A percentile compares a stretch with the other conserved stretches of the same genome.
Conservation (phyloP, 2,329 filamentous ascomycete species). For the Xylariaceae sp. region DNA sequence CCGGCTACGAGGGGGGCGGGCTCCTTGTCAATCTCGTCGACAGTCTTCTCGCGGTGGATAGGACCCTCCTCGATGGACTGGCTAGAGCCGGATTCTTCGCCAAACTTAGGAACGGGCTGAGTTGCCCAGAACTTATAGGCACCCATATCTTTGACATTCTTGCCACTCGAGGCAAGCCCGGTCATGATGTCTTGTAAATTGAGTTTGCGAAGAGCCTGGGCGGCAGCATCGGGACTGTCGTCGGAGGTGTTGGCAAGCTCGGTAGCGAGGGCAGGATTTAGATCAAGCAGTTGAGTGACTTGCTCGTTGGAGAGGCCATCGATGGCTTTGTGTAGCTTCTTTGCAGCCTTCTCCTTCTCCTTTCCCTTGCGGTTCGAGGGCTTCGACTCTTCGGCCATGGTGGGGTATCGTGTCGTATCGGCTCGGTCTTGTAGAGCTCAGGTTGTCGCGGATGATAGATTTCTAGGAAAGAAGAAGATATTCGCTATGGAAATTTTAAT, state of each 20-base stretch:
- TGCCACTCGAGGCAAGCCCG: constrained; percentile 69
- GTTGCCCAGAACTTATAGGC: constrained; percentile 99
- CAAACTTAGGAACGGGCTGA: constrained; percentile 88
- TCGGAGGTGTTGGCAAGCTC: constrained; percentile 44
- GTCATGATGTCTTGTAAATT: constrained; percentile 70
- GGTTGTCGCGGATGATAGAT: neutral
- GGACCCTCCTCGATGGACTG: constrained; percentile 69
- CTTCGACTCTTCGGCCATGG: constrained; percentile 58
- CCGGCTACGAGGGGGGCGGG: constrained; percentile 71
- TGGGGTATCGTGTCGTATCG: neutral
- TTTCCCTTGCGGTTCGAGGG: constrained; percentile 48
- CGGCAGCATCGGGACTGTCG: constrained; percentile 32
- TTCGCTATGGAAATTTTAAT: no score
- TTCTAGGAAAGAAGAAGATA: no score
- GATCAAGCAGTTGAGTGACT: constrained; percentile 62
- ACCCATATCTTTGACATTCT: constrained; percentile 94
- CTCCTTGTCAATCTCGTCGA: constrained; percentile 74
- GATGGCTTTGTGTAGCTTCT: constrained; percentile 53
- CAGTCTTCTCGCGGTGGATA: constrained; percentile 73
- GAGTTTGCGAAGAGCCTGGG: constrained; percentile 57
- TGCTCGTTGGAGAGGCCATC: constrained; percentile 53
- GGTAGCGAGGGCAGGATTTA: constrained; percentile 68
- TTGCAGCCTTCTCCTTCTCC: constrained; percentile 44
- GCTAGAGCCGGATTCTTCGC: constrained; percentile 48
- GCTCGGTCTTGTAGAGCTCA: neutral